Evolutionary conservation across 1,284 basidiomycete species (phyloP), one percentile per base, ranked within the genome.

Genomic region (Fomitiporia mediterranea): DNA sequence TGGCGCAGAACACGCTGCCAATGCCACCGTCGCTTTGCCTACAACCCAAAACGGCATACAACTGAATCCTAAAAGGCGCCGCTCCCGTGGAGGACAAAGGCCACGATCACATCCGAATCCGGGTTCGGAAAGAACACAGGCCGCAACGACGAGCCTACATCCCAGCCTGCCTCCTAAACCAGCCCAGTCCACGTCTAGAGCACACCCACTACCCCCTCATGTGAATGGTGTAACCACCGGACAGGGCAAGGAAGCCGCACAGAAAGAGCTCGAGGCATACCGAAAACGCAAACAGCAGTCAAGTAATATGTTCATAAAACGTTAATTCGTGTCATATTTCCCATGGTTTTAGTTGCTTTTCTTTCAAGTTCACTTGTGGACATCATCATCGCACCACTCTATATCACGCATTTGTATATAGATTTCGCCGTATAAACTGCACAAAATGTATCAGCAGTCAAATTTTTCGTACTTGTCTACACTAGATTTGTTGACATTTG

Each of bases 231-330:
- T 46, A 21, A 32, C n/a, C 7, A 21, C n/a, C 27, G 27, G 13
- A 11, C 40, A n/a, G n/a, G 17, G 28, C 17, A 27, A 30, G 13
- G 9, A 15, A 32, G 19, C 38, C 7, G 53, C 57, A 7, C 23
- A 48, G 25, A 59, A 34, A 34, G 47, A 49, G n/a, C 49, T 55
- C 8, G 49, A 55, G 23, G 46, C 49, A 19, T 55, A 37, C 9
- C 23, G 27, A 25, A 59, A 28, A 52, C 57, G 53, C 39, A 59
- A 59, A 21, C 55, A 55, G 35, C n/a, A 59, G n/a, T 35, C 52
- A 19, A 55, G 42, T 25, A 55, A 52, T 48, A 30, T 44, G n/a
- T 59, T 59, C 32, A 55, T 59, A 4, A 59, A 55, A 35, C 35
- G 48, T 4, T 54, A 37, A 42, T 35, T 25, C 9, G 19, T 8